Conservation (phyloP, 768 basidiomycete genomes). For the Chlorophyllum brunneum region DNA sequence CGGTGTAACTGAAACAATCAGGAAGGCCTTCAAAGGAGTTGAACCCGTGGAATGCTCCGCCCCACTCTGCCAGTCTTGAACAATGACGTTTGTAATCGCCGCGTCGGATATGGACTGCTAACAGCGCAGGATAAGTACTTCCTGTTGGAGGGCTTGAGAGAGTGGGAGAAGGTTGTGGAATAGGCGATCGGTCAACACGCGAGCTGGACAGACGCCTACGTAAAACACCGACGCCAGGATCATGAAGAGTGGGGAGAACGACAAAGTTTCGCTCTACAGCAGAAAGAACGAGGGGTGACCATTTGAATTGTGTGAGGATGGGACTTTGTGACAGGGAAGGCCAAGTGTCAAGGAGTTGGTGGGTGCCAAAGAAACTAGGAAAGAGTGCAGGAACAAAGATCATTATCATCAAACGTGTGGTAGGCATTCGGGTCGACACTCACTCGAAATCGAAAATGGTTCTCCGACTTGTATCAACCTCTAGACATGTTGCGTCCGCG, state of each 20-base stretch:
- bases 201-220: background rate
- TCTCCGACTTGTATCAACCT: conserved; percentile 15
- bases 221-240: background rate
- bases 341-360: conserved; percentile 31
- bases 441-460: conserved; percentile 48
- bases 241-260: conserved; percentile 21
- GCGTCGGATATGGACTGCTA: conserved; percentile 53
- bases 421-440: conserved; percentile 17
- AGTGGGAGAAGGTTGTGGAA: conserved; percentile 8
- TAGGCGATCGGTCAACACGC: conserved; percentile 13
- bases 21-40: conserved; percentile 38
- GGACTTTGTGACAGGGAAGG: conserved; percentile 28
- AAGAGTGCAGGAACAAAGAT: background rate
- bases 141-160: conserved; percentile 18
- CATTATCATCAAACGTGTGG: background rate
- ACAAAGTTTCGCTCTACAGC: conserved; percentile 49
- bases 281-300: conserved; percentile 48
- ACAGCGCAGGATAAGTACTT: conserved; percentile 31
- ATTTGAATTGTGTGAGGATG: conserved; percentile 44
- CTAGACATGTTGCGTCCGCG: conserved; percentile 18
- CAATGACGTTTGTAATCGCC: conserved; percentile 59
- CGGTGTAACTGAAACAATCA: conserved; percentile 31
- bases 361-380: conserved; percentile 49
- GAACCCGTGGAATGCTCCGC: conserved; percentile 44
- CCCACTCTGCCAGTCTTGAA: conserved; percentile 42